Evolutionary conservation across 768 basidiomycete species (phyloP).

Genomic region (Psilocybe tampanensis): DNA sequence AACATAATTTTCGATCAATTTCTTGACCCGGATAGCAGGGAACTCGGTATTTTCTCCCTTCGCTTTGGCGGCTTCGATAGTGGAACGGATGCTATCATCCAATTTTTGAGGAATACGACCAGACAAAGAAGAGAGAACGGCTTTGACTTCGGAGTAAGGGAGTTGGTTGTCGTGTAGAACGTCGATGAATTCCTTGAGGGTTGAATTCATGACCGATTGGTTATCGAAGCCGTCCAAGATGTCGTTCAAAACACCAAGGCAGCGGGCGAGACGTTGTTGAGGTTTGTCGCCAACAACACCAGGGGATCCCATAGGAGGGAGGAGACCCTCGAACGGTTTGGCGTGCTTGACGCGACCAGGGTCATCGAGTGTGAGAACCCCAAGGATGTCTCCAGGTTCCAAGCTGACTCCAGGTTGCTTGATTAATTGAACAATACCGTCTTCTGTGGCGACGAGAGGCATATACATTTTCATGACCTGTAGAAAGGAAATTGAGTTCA

Average conservation of each 20-base stretch:
- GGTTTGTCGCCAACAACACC: conserved; percentile 87
- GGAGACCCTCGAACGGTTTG: conserved; percentile 95
- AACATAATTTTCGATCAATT: conserved; percentile 82
- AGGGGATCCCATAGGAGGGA: conserved; percentile 86
- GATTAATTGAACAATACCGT: conserved; percentile 92
- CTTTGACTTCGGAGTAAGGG: conserved; percentile 82
- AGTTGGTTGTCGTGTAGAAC: conserved; percentile 85
- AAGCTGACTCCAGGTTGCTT: conserved; percentile 98
- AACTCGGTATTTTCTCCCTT: conserved; percentile 84
- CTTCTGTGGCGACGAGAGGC: conserved; percentile 93
- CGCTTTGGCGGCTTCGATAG: conserved; percentile 74
- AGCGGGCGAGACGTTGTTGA: conserved; percentile 80
- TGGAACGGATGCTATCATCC: conserved; percentile 80
- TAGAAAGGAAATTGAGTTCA: conserved; percentile 8
- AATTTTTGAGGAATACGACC: conserved; percentile 93
- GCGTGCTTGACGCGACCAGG: conserved; percentile 96
- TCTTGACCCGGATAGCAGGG: conserved; percentile 85
- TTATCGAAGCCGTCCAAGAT: conserved; percentile 98
- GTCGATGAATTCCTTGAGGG: conserved; percentile 83
- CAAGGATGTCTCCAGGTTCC: conserved; percentile 96
- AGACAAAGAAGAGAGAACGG: conserved; percentile 85
- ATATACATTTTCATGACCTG: conserved; percentile 99
- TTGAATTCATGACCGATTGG: conserved; percentile 84
- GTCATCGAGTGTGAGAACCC: conserved; percentile 95
- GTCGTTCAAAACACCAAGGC: conserved; percentile 79